These are phyloP conservation scores for Irineochytrium annulatum DNA, from an alignment of 192 early-diverging fungal genomes.

Conservation along the genomic window DNA sequence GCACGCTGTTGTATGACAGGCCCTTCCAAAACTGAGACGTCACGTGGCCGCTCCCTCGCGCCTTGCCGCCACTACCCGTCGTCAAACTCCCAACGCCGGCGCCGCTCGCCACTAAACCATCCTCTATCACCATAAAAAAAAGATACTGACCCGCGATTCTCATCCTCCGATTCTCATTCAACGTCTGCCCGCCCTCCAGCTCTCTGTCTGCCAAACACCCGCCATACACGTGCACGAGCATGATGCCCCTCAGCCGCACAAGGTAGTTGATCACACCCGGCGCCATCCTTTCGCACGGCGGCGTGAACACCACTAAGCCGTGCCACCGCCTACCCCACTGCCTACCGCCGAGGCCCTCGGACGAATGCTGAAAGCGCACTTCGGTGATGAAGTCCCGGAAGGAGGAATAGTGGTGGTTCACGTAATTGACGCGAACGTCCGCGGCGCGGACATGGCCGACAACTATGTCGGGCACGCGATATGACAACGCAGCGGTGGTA, in stretches of 20 bases:
- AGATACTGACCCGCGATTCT: neutral
- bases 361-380: no score
- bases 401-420: neutral
- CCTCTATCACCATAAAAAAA: neutral
- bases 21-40: neutral
- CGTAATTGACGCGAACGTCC: neutral
- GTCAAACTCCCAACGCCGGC: no score
- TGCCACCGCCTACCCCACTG: neutral
- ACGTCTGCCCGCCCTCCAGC: neutral
- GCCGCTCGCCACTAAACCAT: no score
- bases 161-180: neutral
- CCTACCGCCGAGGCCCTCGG: neutral
- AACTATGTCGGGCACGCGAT: neutral
- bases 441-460: neutral
- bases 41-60: neutral
- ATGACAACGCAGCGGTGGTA: neutral
- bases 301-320: neutral
- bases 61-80: no score
- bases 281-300: neutral
- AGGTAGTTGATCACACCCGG: conserved; percentile 3
- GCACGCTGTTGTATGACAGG: neutral
- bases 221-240: conserved; percentile 1
- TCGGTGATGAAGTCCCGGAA: neutral
- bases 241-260: neutral
- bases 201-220: neutral